Conservation (phyloP, 805 yeast genomes). For the Wickerhamiella sorbophila region DNA sequence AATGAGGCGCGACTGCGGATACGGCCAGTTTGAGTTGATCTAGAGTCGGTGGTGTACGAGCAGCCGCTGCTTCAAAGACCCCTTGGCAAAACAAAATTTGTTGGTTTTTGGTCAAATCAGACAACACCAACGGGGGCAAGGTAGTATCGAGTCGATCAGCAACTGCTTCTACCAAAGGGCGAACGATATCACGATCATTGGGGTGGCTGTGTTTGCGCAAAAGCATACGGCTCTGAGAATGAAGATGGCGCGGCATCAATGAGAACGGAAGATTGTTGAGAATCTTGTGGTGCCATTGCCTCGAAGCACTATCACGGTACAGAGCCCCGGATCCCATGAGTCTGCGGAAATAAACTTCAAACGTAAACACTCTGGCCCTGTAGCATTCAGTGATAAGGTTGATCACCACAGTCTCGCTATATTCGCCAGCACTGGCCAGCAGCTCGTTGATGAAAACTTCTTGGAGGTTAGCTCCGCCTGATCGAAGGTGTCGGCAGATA, state of each 20-base stretch:
- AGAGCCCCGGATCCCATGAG: slow-evolving; percentile 78
- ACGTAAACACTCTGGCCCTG: slow-evolving; percentile 35
- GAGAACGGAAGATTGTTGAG: slow-evolving; percentile 29
- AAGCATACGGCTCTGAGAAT: slow-evolving; percentile 13
- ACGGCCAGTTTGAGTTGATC: neutral
- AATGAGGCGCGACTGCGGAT: neutral
- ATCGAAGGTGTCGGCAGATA: slow-evolving; percentile 11
- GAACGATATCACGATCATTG: neutral
- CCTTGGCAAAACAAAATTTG: neutral
- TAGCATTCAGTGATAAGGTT: slow-evolving; percentile 39
- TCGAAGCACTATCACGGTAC: slow-evolving; percentile 36
- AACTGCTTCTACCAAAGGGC: neutral
- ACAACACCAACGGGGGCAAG: too few relatives aligned
- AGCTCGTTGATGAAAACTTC: slow-evolving; percentile 11
- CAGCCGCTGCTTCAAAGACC: neutral
- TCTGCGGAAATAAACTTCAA: slow-evolving; percentile 59
- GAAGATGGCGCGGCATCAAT: slow-evolving; percentile 9
- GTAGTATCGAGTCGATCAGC: neutral
- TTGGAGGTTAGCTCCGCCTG: slow-evolving; percentile 9
- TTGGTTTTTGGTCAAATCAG: neutral
- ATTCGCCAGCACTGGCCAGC: neutral
- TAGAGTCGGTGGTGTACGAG: neutral
- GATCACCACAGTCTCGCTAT: slow-evolving; percentile 3
- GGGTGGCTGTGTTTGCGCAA: slow-evolving; percentile 5
- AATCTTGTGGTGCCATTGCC: slow-evolving; percentile 30